These are phyloP conservation scores for Trypanosoma grayi DNA, from an alignment of 208 protist species.

Conservation along the genomic window DNA sequence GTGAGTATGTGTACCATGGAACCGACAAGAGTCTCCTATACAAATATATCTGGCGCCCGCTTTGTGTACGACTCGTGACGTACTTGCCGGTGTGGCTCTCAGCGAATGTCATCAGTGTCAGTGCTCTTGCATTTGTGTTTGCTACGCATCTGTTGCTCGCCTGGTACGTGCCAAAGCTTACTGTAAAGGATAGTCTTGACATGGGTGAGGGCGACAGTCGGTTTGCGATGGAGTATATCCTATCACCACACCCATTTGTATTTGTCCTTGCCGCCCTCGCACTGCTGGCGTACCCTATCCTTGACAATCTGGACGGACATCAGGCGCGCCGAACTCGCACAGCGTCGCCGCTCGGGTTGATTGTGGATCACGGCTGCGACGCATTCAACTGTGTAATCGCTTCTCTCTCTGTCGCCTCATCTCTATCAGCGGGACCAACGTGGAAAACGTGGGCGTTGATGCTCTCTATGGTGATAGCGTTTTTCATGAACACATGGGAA, in stretches of 20 bases:
- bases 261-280: slow-evolving; percentile 54
- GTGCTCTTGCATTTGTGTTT: slow-evolving; percentile 66
- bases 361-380: slow-evolving; percentile 95
- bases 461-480: slow-evolving; percentile 49
- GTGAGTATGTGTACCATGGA: slow-evolving; percentile 63
- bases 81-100: slow-evolving; percentile 75
- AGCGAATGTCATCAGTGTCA: slow-evolving; percentile 86
- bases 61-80: slow-evolving; percentile 39
- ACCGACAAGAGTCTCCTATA: slow-evolving; percentile 78
- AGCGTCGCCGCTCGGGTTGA: slow-evolving; percentile 90
- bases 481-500: slow-evolving; percentile 88
- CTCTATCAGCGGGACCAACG: slow-evolving; percentile 48
- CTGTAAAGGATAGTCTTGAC: slow-evolving; percentile 29
- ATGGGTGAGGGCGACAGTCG: neutral
- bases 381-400: slow-evolving; percentile 78
- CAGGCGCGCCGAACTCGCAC: slow-evolving; percentile 90
- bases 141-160: slow-evolving; percentile 54
- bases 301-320: slow-evolving; percentile 94
- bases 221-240: neutral
- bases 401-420: slow-evolving; percentile 44
- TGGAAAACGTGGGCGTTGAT: slow-evolving; percentile 72
- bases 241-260: slow-evolving; percentile 53
- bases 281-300: slow-evolving; percentile 81
- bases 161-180: slow-evolving; percentile 71
- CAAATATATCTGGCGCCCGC: slow-evolving; percentile 64